These are phyloP conservation scores for Lyophyllum decastes DNA, from an alignment of 768 basidiomycete genomes.

Conservation along the genomic window DNA sequence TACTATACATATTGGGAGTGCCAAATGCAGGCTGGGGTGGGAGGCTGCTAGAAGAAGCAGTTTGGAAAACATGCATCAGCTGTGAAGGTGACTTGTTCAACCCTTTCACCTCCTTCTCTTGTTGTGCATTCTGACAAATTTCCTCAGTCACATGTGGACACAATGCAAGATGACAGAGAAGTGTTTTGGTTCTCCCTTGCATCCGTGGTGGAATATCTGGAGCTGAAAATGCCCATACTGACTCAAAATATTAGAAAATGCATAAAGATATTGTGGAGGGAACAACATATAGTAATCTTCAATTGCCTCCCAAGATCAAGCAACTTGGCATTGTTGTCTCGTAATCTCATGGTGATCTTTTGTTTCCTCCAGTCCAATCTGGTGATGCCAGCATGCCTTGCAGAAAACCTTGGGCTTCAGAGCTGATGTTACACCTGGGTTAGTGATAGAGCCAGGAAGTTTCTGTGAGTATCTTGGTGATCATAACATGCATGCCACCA, in stretches of 20 bases:
- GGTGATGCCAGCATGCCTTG: constrained; percentile 3
- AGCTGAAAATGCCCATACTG: background rate
- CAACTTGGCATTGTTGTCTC: background rate
- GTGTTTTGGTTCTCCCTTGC: background rate
- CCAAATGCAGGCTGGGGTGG: background rate
- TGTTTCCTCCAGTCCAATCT: background rate
- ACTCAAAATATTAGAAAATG: too few species aligned
- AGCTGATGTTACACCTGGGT: background rate
- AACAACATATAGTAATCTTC: background rate
- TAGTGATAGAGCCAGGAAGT: background rate
- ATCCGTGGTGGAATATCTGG: background rate
- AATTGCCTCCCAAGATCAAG: background rate
- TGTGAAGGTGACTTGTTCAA: background rate
- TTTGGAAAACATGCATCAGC: background rate
- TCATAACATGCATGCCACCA: background rate
- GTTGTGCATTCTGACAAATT: background rate
- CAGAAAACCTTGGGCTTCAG: constrained; percentile 10
- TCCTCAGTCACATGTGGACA: background rate
- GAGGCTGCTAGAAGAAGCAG: background rate
- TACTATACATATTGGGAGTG: background rate
- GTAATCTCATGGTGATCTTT: background rate
- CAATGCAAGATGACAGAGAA: background rate
- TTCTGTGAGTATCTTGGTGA: background rate
- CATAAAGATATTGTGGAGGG: too few species aligned
- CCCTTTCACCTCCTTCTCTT: background rate